Percentiles rank a stretch among this genome's conserved stretches.
Conservation (phyloP, 2,329 filamentous ascomycete genomes). For the Aspergillus ochraceoroseus region DNA sequence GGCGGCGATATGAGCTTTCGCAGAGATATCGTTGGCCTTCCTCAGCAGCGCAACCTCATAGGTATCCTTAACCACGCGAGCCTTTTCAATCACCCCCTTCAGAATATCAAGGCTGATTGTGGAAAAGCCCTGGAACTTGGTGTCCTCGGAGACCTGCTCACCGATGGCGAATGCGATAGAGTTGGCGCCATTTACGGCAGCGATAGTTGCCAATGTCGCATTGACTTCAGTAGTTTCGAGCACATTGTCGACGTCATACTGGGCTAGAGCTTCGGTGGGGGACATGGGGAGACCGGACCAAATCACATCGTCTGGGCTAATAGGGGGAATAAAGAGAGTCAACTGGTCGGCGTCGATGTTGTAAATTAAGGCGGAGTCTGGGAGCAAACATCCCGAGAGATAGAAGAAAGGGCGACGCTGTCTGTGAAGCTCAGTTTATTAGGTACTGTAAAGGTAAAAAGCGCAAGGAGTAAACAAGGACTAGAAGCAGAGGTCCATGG, state of each 20-base stretch:
- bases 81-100: constrained; percentile 68
- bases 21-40: constrained; percentile 74
- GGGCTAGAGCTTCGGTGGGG: constrained; percentile 64
- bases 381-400: constrained; percentile 74
- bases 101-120: constrained; percentile 59
- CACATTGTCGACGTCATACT: constrained; percentile 79
- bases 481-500: neutral
- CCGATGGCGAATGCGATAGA: constrained; percentile 69
- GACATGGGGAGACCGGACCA: constrained; percentile 87
- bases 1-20: constrained; percentile 68
- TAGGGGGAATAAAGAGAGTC: constrained; percentile 84
- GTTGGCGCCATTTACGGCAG: constrained; percentile 34
- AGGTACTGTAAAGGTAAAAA: constrained; percentile 1
- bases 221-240: constrained; percentile 69
- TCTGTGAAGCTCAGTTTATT: constrained; percentile 43
- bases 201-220: constrained; percentile 56
- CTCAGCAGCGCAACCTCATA: constrained; percentile 80
- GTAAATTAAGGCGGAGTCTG: constrained; percentile 77
- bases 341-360: constrained; percentile 67
- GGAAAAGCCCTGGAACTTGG: constrained; percentile 67
- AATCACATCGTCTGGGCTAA: constrained; percentile 81
- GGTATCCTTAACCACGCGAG: constrained; percentile 75
- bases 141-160: constrained; percentile 66
- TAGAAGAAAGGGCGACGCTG: constrained; percentile 95
- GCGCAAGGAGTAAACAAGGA: neutral